Conservation (phyloP, 371 early-diverging fungal genomes). For the Apophysomyces sp. region DNA sequence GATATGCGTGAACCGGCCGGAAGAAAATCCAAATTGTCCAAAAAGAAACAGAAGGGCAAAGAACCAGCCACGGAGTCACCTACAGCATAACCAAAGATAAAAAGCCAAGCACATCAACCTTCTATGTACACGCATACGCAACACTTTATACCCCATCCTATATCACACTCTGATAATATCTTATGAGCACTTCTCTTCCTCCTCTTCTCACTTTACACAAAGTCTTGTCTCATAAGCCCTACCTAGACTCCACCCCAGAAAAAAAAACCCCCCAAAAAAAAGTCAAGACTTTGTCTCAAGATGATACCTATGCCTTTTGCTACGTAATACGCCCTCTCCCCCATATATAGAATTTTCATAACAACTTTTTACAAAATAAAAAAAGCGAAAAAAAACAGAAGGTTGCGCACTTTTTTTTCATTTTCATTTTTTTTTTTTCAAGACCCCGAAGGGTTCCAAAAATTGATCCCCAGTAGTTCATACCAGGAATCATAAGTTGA, state of each 20-base stretch:
- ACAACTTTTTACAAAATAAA: not conserved
- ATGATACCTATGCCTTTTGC: conserved; percentile 3
- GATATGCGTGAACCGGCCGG: not conserved
- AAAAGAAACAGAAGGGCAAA: not conserved
- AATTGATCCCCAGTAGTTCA: conserved; percentile 6
- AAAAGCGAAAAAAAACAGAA: too few relatives aligned
- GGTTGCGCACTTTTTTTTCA: not conserved
- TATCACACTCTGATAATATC: not conserved
- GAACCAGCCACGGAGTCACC: not conserved
- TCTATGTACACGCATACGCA: not conserved
- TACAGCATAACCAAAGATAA: not conserved
- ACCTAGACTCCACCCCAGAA: too few relatives aligned
- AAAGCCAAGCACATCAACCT: not conserved
- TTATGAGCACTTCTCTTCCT: not conserved
- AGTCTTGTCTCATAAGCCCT: not conserved
- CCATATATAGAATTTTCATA: not conserved
- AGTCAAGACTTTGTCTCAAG: not conserved
- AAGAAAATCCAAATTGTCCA: not conserved
- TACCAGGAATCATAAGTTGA: not conserved
- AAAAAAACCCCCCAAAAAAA: too few relatives aligned
- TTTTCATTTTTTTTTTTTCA: conserved; percentile 3
- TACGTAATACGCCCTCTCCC: not conserved
- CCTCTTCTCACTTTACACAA: not conserved
- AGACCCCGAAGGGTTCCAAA: conserved; percentile 10
- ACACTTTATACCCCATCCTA: not conserved